Evolutionary conservation across 106 monocot genomes (phyloP), one percentile per base, ranked within the genome.

Genomic region (Dendrobium huoshanense): DNA sequence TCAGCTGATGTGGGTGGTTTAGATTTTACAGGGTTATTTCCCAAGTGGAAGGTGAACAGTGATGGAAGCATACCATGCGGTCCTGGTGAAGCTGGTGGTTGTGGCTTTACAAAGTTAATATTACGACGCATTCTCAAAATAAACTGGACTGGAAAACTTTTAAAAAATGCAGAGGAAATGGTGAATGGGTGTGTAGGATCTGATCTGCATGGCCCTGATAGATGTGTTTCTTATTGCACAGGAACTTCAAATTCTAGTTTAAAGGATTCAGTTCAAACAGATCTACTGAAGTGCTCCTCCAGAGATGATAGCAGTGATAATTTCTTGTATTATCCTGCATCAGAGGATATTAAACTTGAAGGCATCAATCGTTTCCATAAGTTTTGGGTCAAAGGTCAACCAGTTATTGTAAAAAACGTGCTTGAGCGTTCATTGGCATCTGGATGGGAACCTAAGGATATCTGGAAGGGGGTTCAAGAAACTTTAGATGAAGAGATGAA

Each of bases 111-210:
- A 73, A 80, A 86, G 79, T 75, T 99, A 78, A 75, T 88, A 70
- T 80, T 99, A 33, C 85, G 91, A 48, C 92, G 99, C 1, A 95
- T 95, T 80, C 79, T 95, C 67, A 99, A 99, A 79, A 90, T 99
- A 87, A 95, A 99, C 56, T 99, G 99, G 99, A 87, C 91, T 24
- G 81, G 91, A 70, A 99, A 95, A 77, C 86, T 99, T 7, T 87
- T 91, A 15, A 99, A 91, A 82, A 88, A 91, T 85, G 88, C 93
- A 20, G 95, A 95, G 78, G 99, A 99, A 86, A 95, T 99, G 91
- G 95, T 99, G 58, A 87, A 78, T 80, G 95, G 99, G 24, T 99
- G 99, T 77, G 93, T 80, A 83, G 84, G 87, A 74, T 80, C 80
- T 84, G 88, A 84, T 68, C 2, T 70, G 2, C 65, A 77, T 20